Conservation (phyloP, 352 stramenopile species). For the Phytophthora boehmeriae region DNA sequence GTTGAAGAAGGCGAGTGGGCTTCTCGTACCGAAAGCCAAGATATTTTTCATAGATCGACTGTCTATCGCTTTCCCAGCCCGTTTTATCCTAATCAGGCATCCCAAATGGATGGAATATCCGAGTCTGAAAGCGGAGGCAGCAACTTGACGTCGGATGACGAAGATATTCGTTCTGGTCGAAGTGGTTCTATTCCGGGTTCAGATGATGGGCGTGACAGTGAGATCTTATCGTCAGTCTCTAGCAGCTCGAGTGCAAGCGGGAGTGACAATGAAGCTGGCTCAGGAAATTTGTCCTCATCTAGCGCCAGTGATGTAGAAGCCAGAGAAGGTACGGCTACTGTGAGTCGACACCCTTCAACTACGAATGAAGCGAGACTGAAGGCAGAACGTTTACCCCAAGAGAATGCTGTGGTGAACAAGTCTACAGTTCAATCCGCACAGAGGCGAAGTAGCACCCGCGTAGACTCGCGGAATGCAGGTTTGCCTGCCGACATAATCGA, state of each 20-base stretch:
- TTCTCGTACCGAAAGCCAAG: neutral
- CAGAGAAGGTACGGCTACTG: conserved; percentile 12
- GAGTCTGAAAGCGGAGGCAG: conserved; percentile 62
- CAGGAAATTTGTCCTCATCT: conserved; percentile 44
- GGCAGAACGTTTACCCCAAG: conserved; percentile 6
- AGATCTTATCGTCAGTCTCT: conserved; percentile 44
- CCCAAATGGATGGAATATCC: conserved; percentile 65
- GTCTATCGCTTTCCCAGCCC: conserved; percentile 33
- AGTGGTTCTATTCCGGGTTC: conserved; percentile 44
- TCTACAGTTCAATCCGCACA: conserved; percentile 17
- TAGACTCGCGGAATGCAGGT: conserved; percentile 38
- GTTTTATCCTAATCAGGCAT: conserved; percentile 20
- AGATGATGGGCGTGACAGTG: conserved; percentile 37
- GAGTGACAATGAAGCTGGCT: conserved; percentile 51
- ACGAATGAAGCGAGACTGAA: neutral
- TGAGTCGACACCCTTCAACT: conserved; percentile 16
- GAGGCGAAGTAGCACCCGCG: conserved; percentile 31
- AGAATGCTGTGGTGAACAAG: conserved; percentile 9
- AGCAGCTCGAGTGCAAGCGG: conserved; percentile 68
- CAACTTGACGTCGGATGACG: conserved; percentile 52
- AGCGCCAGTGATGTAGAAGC: conserved; percentile 39
- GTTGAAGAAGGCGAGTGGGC: conserved; percentile 29
- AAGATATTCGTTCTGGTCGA: conserved; percentile 47
- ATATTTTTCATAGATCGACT: conserved; percentile 49
- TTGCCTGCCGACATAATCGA: conserved; percentile 64